Evolutionary conservation across 495 filamentous ascomycete species (phyloP).

Genomic region (Rostrohypoxylon terebratum): DNA sequence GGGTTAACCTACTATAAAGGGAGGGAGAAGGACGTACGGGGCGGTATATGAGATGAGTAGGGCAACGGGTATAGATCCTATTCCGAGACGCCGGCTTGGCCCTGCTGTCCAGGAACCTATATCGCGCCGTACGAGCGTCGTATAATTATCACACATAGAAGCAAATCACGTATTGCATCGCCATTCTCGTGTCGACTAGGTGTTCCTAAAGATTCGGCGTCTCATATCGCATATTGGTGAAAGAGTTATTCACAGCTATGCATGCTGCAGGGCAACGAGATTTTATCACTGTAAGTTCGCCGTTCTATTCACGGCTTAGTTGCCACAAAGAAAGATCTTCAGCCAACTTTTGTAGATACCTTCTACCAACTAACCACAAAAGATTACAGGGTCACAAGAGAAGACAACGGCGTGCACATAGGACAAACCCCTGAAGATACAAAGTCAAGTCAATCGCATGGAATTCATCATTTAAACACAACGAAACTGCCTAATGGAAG

Average conservation of each 20-base stretch:
- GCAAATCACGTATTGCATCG: slow-evolving; percentile 11
- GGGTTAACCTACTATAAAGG: not conserved
- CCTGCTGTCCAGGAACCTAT: slow-evolving; percentile 7
- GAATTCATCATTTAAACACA: not conserved
- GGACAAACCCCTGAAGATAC: not conserved
- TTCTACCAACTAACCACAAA: not conserved
- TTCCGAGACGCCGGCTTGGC: slow-evolving; percentile 9
- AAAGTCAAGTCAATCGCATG: not conserved
- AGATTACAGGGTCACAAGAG: not conserved
- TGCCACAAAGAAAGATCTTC: not conserved
- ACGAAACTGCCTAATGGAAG: not conserved
- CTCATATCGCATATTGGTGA: not conserved
- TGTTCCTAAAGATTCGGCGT: not conserved
- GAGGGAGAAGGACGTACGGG: not conserved
- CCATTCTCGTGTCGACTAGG: not conserved
- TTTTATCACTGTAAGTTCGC: not conserved
- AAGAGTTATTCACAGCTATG: not conserved
- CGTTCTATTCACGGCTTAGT: not conserved
- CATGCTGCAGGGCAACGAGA: not conserved
- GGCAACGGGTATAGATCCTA: slow-evolving; percentile 13
- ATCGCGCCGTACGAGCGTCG: not conserved
- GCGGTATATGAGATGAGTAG: not conserved
- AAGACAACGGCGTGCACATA: not conserved
- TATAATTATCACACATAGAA: slow-evolving; percentile 22
- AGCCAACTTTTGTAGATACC: not conserved